These are phyloP conservation scores for Fraxinus excelsior DNA, from an alignment of 257 asterid genomes.

Conservation along the genomic window DNA sequence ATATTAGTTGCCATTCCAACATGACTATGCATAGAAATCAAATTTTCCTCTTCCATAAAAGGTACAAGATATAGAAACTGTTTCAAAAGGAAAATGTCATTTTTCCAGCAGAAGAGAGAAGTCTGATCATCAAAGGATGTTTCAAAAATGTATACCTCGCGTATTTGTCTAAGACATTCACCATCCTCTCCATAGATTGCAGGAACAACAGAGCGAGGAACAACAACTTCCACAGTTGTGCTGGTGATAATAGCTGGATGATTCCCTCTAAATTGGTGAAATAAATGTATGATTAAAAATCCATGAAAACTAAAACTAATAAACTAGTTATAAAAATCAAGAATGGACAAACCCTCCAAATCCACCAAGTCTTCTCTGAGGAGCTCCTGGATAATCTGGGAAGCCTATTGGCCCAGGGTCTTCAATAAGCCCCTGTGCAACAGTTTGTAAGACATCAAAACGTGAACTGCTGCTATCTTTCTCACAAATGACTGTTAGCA, in stretches of 20 bases:
- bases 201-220: conserved; percentile 87
- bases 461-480: background rate
- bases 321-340: conserved; percentile 16
- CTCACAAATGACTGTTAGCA: conserved; percentile 2
- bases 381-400: conserved; percentile 75
- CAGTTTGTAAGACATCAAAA: conserved; percentile 21
- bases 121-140: conserved; percentile 12
- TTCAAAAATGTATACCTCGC: conserved; percentile 58
- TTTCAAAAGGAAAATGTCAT: conserved; percentile 7
- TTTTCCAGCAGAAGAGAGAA: conserved; percentile 10
- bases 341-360: conserved; percentile 72
- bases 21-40: too few relatives aligned
- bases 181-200: conserved; percentile 91
- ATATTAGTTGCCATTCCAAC: background rate
- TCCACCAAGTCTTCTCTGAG: conserved; percentile 73
- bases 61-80: background rate
- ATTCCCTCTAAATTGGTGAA: conserved; percentile 58
- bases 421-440: conserved; percentile 67
- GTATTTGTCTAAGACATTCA: conserved; percentile 81
- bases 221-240: conserved; percentile 93
- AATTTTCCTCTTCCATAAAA: too few relatives aligned
- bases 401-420: conserved; percentile 70
- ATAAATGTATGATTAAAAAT: conserved; percentile 16
- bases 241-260: conserved; percentile 77
- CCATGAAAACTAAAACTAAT: conserved; percentile 10